phyloP scores from a whole-genome alignment of 768 basidiomycete genomes.

The Ramaria sp. region DNA sequence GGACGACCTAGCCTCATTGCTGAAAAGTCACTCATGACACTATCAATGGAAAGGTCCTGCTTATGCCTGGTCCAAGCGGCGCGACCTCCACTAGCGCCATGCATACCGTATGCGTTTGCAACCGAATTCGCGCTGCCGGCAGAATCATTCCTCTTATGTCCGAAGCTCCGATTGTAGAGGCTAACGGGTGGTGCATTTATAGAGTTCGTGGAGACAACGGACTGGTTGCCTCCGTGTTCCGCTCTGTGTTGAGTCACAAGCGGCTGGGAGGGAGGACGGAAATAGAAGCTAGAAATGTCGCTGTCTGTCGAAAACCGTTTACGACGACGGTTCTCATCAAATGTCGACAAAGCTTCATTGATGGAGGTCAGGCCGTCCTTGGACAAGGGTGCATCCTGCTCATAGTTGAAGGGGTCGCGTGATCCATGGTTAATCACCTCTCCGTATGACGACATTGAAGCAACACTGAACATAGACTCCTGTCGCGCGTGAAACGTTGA shows the following conservation, averaged over 20 bases:
- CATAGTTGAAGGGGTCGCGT: conserved; percentile 68
- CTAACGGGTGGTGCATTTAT: conserved; percentile 53
- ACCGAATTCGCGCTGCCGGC: conserved; percentile 46
- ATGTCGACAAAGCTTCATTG: background rate
- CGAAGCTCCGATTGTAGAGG: conserved; percentile 57
- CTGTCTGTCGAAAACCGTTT: conserved; percentile 49
- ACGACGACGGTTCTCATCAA: conserved; percentile 22
- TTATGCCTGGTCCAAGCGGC: conserved; percentile 48
- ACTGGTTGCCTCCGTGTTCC: conserved; percentile 52
- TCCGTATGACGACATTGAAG: conserved; percentile 73
- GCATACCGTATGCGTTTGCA: conserved; percentile 42
- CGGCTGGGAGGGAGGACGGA: conserved; percentile 32
- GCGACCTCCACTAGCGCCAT: conserved; percentile 42
- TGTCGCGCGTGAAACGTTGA: conserved; percentile 28
- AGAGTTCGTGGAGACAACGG: conserved; percentile 35
- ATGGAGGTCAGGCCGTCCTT: background rate
- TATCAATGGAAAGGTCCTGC: conserved; percentile 51
- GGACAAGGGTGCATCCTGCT: conserved; percentile 9
- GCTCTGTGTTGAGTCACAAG: conserved; percentile 24
- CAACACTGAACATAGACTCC: conserved; percentile 61
- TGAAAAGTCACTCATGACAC: conserved; percentile 53
- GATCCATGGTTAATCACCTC: conserved; percentile 50
- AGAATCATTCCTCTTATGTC: conserved; percentile 44
- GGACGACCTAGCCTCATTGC: conserved; percentile 50
- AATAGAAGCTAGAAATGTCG: conserved; percentile 71